phyloP scores from a whole-genome alignment of 441 rosid genomes.

The Hypseocharis bilobata region DNA sequence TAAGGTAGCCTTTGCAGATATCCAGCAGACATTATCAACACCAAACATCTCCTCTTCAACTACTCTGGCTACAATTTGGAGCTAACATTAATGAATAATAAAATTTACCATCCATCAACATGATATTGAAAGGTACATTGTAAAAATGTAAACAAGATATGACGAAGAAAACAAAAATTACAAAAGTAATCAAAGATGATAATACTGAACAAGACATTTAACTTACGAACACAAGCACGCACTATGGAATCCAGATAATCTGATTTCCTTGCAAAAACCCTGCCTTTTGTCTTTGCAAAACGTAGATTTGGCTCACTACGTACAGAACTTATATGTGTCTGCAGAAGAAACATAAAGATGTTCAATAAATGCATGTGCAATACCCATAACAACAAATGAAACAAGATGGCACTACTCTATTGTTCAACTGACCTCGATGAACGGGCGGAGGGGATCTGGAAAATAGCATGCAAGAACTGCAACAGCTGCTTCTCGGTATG shows the following conservation, averaged over 20 bases:
- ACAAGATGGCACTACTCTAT: slow-evolving; percentile 6
- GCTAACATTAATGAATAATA: slow-evolving; percentile 20
- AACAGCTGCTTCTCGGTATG: slow-evolving; percentile 91
- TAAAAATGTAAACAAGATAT: neutral
- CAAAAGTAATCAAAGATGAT: neutral
- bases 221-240: slow-evolving; percentile 89
- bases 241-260: slow-evolving; percentile 73
- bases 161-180: neutral
- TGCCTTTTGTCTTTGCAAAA: slow-evolving; percentile 49
- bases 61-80: slow-evolving; percentile 61
- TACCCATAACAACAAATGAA: slow-evolving; percentile 18
- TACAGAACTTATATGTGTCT: slow-evolving; percentile 82
- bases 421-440: slow-evolving; percentile 47
- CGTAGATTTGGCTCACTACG: slow-evolving; percentile 68
- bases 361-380: slow-evolving; percentile 14
- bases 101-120: slow-evolving; percentile 6
- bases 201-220: neutral
- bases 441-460: slow-evolving; percentile 68
- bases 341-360: slow-evolving; percentile 27
- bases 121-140: neutral
- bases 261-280: slow-evolving; percentile 58
- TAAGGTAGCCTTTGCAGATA: slow-evolving; percentile 76
- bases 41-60: slow-evolving; percentile 95
- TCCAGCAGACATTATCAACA: slow-evolving; percentile 73
- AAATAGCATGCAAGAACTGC: slow-evolving; percentile 81